Percentiles rank a stretch among this genome's conserved stretches.
These are phyloP conservation scores for Verticillium klebahnii DNA, from an alignment of 2,329 filamentous ascomycete species.

Conservation along the genomic window DNA sequence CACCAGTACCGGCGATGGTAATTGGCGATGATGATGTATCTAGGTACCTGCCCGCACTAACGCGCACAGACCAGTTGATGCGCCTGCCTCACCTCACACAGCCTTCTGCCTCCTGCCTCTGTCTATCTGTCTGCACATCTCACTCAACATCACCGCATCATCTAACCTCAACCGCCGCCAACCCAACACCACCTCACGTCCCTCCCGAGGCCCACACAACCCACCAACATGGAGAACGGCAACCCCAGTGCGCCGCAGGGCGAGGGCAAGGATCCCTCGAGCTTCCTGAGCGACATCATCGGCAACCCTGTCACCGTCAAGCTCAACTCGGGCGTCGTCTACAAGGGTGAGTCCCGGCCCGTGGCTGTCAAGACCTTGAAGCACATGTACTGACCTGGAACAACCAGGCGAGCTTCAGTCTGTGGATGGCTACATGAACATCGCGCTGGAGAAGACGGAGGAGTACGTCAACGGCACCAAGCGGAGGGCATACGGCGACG, in stretches of 20 bases:
- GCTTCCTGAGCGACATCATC: constrained; percentile 91
- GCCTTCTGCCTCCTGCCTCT: neutral
- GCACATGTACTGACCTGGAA: constrained; percentile 11
- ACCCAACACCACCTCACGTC: neutral
- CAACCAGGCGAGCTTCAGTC: constrained; percentile 82
- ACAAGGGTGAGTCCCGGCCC: constrained; percentile 65
- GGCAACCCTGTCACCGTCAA: constrained; percentile 93
- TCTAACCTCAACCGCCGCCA: neutral
- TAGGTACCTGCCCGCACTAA: neutral
- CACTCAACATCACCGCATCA: neutral
- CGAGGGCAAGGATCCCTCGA: constrained; percentile 87
- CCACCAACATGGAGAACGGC: constrained; percentile 67
- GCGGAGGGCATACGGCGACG: constrained; percentile 83
- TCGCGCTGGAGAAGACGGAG: constrained; percentile 91
- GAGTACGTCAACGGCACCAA: constrained; percentile 86
- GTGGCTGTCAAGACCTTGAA: neutral
- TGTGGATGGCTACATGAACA: constrained; percentile 99
- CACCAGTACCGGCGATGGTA: too few relatives aligned
- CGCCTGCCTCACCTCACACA: neutral
- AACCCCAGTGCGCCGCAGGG: constrained; percentile 42
- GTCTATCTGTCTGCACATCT: neutral
- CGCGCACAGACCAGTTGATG: neutral
- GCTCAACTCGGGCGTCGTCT: constrained; percentile 96
- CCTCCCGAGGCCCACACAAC: neutral
- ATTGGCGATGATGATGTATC: neutral